Base-by-base conservation (phyloP, 768 basidiomycete species). In the Lactarius hengduanensis region DNA sequence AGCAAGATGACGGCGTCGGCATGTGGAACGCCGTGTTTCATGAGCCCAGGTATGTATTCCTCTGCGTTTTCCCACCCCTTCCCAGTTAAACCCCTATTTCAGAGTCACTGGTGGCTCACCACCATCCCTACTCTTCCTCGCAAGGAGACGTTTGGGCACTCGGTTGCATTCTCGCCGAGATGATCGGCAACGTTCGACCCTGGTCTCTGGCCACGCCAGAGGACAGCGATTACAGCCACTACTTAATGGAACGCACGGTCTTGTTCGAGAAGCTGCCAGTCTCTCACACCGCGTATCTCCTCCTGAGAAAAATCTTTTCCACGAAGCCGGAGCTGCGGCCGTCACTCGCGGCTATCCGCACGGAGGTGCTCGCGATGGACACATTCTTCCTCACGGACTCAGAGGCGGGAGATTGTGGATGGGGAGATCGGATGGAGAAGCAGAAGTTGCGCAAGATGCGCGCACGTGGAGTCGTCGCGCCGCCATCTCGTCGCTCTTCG, bases 261-360 rank as follows among this genome's bases (percentile, higher is more conserved):
- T 30, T 68, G 7, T 38, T 47, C 20, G 40, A 65, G 20, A 9
- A 38, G 16, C 55, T 68, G 18, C 58, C 58, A 11, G 22, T 65
- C 10, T 85, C 84, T 6, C 66, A 73, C 22, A 76, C 75, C 40
- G 77, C 80, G 60, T 78, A 82, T 73, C 72, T 75, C 10, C 77
- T 86, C 64, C 78, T 86, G 63, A 77, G 79, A 59, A 76, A 76
- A 40, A 78, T 92, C 66, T 94, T 95, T 77, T 76, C 80, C n/a
- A 75, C 87, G 59, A 84, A 91, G 72, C 86, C 91, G 4, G 65
- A 77, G 1, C 71, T 74, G 30, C 87, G 92, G 36, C 86, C 89
- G 61, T 78, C 84, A n/a, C 78, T 96, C 50, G 75, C 79, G 6
- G 82, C 86, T 5, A 79, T 95, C 5, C 83, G 88, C 32, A 69